These are phyloP conservation scores for Deinandra increscens DNA, from an alignment of 129 eudicot genomes.

Conservation along the genomic window DNA sequence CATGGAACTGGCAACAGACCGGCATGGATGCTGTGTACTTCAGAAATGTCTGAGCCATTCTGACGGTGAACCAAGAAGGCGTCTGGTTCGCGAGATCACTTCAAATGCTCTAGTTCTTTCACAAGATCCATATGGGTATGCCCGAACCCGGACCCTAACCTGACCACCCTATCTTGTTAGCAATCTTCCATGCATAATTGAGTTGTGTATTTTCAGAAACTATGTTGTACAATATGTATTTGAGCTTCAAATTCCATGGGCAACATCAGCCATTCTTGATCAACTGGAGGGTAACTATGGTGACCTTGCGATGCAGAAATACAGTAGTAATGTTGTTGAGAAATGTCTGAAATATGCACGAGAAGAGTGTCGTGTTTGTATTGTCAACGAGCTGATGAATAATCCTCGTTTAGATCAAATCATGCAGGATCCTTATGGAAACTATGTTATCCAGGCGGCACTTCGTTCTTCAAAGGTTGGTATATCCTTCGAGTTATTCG, in stretches of 20 bases:
- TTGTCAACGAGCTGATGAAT: slow-evolving; percentile 44
- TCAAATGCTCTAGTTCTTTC: slow-evolving; percentile 57
- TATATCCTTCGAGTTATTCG: background rate
- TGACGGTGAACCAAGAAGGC: slow-evolving; percentile 45
- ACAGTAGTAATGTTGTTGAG: slow-evolving; percentile 60
- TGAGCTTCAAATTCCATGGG: slow-evolving; percentile 53
- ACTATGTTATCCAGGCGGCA: slow-evolving; percentile 59
- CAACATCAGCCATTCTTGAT: slow-evolving; percentile 46
- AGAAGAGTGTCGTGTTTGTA: slow-evolving; percentile 43
- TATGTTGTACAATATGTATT: slow-evolving; percentile 57
- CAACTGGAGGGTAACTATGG: slow-evolving; percentile 53
- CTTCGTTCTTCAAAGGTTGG: slow-evolving; percentile 52
- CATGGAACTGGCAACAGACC: slow-evolving; percentile 66
- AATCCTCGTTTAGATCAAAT: slow-evolving; percentile 52
- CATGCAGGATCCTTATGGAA: slow-evolving; percentile 64
- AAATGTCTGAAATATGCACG: slow-evolving; percentile 53
- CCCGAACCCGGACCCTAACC: background rate
- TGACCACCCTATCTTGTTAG: background rate
- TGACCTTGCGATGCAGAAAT: slow-evolving; percentile 56
- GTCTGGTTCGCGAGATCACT: slow-evolving; percentile 51
- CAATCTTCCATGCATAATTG: background rate
- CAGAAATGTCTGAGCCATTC: slow-evolving; percentile 61
- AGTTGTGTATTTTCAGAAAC: slow-evolving; percentile 40
- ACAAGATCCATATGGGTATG: slow-evolving; percentile 74
- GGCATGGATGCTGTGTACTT: slow-evolving; percentile 70